A percentile compares a stretch with the other conserved stretches of the same genome.
These are phyloP conservation scores for Aspergillus sclerotialis DNA, from an alignment of 2,329 filamentous ascomycete species.

Conservation along the genomic window DNA sequence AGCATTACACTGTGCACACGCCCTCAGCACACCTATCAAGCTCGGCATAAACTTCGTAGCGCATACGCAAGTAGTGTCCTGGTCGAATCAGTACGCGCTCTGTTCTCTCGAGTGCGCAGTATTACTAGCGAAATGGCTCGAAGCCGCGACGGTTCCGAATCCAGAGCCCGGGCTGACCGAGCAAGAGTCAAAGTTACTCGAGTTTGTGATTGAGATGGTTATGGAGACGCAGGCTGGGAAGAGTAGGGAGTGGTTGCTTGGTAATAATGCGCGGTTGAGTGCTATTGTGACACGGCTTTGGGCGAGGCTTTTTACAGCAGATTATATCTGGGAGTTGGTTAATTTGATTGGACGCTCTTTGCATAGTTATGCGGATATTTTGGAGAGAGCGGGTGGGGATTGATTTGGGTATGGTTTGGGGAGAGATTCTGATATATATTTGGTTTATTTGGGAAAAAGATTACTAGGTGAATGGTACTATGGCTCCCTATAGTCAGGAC, in stretches of 20 bases:
- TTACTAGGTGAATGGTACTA: too few species aligned
- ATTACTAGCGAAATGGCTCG: conserved; percentile 43
- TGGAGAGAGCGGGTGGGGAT: conserved; percentile 10
- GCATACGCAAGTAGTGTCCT: conserved; percentile 50
- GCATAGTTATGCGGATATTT: conserved; percentile 24
- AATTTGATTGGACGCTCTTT: conserved; percentile 28
- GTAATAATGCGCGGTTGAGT: conserved; percentile 25
- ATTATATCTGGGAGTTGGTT: conserved; percentile 32
- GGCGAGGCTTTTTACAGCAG: conserved; percentile 27
- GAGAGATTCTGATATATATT: too few species aligned
- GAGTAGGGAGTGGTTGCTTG: conserved; percentile 23
- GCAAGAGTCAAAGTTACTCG: conserved; percentile 25
- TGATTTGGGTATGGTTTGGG: too few species aligned
- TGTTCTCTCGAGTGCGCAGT: conserved; percentile 51
- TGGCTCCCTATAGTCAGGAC: too few species aligned
- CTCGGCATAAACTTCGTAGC: conserved; percentile 50
- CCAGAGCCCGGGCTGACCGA: conserved; percentile 22
- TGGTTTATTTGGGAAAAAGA: too few species aligned
- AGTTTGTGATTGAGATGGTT: conserved; percentile 31
- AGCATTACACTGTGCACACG: conserved; percentile 48
- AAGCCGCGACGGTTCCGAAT: conserved; percentile 20
- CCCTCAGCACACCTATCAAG: conserved; percentile 50
- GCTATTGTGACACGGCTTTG: conserved; percentile 25
- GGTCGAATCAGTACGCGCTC: conserved; percentile 51
- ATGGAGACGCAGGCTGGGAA: conserved; percentile 28